Conservation (phyloP, 2,329 filamentous ascomycete genomes). For the Colletotrichum falcatum region DNA sequence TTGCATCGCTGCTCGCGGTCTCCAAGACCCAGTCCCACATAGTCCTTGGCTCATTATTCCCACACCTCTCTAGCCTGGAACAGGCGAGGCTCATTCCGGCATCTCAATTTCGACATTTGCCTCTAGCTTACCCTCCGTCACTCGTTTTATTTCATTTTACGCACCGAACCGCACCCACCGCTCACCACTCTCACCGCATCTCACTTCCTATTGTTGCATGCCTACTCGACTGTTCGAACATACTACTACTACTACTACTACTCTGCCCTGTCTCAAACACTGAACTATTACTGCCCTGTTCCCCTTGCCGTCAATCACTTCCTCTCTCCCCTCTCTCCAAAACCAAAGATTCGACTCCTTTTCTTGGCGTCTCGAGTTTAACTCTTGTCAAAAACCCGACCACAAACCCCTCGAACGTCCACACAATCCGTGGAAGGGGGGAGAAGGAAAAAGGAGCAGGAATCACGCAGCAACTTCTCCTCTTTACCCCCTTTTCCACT, state of each 20-base stretch:
- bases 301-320: constrained; percentile 8
- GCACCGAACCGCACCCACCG: constrained; percentile 7
- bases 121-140: constrained; percentile 7
- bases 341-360: constrained; percentile 32
- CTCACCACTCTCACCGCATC: constrained; percentile 16
- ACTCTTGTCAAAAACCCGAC: constrained; percentile 13
- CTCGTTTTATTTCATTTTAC: constrained; percentile 4
- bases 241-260: background rate
- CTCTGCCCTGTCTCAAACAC: background rate
- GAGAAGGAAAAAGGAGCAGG: constrained; percentile 11
- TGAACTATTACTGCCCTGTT: background rate
- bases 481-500: constrained; percentile 10
- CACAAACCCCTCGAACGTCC: background rate
- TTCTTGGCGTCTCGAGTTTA: constrained; percentile 35
- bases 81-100: background rate
- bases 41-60: background rate
- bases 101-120: constrained; percentile 5
- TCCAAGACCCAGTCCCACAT: background rate
- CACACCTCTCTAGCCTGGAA: constrained; percentile 2
- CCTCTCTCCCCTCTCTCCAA: constrained; percentile 4
- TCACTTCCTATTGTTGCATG: constrained; percentile 2
- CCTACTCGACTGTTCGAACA: background rate
- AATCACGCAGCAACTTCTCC: constrained; percentile 1
- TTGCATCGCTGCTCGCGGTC: background rate
- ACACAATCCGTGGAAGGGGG: constrained; percentile 18